Evolutionary conservation across 1,284 basidiomycete species (phyloP).

Genomic region (Trichosporon inkin): DNA sequence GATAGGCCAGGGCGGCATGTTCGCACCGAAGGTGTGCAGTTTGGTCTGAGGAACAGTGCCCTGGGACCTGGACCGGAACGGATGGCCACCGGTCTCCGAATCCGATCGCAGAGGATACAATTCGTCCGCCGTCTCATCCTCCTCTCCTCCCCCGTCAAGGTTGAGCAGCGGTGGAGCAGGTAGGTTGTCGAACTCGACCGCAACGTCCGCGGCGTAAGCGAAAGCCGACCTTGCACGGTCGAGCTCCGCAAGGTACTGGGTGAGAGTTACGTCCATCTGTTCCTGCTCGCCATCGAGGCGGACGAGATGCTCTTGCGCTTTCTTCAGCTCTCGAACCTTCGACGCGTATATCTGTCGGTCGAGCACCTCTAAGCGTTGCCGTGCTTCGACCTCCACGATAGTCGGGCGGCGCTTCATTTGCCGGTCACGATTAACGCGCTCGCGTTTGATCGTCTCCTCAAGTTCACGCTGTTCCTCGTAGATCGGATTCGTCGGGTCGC

Average conservation of each 20-base stretch:
- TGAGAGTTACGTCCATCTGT: conserved; percentile 29
- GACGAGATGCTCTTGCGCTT: not conserved
- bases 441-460: conserved; percentile 5
- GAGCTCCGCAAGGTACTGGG: conserved; percentile 33
- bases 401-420: conserved; percentile 7
- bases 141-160: not conserved
- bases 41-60: conserved; percentile 10
- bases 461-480: not conserved
- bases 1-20: conserved; percentile 29
- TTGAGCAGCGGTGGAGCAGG: not conserved
- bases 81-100: conserved; percentile 1
- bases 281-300: not conserved
- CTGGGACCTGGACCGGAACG: conserved; percentile 12
- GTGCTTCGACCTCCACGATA: conserved; percentile 9
- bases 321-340: not conserved
- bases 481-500: not conserved
- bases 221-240: conserved; percentile 31
- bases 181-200: conserved; percentile 26
- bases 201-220: conserved; percentile 30
- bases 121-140: conserved; percentile 13
- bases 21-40: conserved; percentile 17
- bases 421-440: conserved; percentile 8
- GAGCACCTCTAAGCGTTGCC: conserved; percentile 9
- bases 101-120: conserved; percentile 7
- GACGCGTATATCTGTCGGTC: conserved; percentile 19